A percentile compares a stretch with the other conserved stretches of the same genome.
These are phyloP conservation scores for Rhynchosporium secalis DNA, from an alignment of 2,329 filamentous ascomycete species.

Conservation along the genomic window DNA sequence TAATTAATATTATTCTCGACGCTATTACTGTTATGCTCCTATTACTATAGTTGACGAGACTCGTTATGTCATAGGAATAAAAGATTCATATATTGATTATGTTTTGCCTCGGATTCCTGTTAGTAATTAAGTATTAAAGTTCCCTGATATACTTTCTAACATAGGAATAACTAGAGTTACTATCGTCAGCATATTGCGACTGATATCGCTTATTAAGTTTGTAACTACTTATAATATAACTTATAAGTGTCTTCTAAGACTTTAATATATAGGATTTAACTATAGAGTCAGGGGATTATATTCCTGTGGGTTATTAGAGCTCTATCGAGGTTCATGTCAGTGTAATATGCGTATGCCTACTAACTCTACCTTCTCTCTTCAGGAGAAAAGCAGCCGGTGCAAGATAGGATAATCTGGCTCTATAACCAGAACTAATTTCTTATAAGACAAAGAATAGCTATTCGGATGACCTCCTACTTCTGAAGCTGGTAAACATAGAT, in stretches of 20 bases:
- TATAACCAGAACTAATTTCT: neutral
- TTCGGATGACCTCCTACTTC: neutral
- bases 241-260: slow-evolving; percentile 12
- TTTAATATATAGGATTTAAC: neutral
- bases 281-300: slow-evolving; percentile 24
- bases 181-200: slow-evolving; percentile 28
- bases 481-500: neutral
- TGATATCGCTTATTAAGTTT: slow-evolving; percentile 27
- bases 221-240: slow-evolving; percentile 28
- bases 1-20: slow-evolving; percentile 53
- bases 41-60: slow-evolving; percentile 45
- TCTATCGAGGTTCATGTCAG: slow-evolving; percentile 30
- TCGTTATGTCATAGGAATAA: slow-evolving; percentile 49
- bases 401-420: neutral
- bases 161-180: slow-evolving; percentile 19
- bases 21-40: slow-evolving; percentile 54
- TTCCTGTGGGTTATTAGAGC: slow-evolving; percentile 28
- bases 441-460: neutral
- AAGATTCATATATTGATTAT: slow-evolving; percentile 50
- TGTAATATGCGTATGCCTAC: slow-evolving; percentile 31
- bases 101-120: slow-evolving; percentile 50
- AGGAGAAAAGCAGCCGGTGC: slow-evolving; percentile 2
- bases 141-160: neutral
- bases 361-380: slow-evolving; percentile 18
- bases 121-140: slow-evolving; percentile 11